Evolutionary conservation across 192 early-diverging fungal genomes (phyloP), one percentile per base, ranked within the genome.

Genomic region (Entomortierella chlamydospora): DNA sequence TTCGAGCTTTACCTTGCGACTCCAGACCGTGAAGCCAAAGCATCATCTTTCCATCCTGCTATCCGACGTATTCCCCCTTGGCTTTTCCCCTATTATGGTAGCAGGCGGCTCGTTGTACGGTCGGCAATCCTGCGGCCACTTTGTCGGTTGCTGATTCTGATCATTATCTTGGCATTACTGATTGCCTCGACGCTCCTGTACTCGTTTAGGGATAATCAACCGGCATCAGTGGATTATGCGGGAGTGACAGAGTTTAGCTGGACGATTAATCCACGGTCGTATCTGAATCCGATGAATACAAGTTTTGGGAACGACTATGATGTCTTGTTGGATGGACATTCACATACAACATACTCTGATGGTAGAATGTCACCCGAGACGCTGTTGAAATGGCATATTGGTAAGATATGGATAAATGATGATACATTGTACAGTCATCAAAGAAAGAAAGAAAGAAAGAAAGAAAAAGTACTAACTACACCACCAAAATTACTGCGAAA

Each of bases 341-440:
- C 87, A 1, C 92, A 93, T 72, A 83, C 92, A 18, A 89, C 73
- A 0, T 72, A 83, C 41, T 89, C 88, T 10, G 92, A 91, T 56
- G 92, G 92, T 0, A 62, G 76, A 23, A 87, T 93, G 79, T 81
- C 79, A 17, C 79, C 85, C 0, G 81, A 87, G 65, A 85, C 90
- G 26, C 57, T 91, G 4, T 55, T 93, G 22, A 84, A 91, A 26
- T 93, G 88, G 80, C 82, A 87, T 67, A 86, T 87, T 4, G 88
- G 88, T 90, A 79, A 67, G 81, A n/a, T 31, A 9, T 2, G 5
- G 31, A 45, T 3, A 39, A 47, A 47, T 4, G 9, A 29, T 12
- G 15, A 28, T 18, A 39, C 28, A 23, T 6, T 41, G 39, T n/a
- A n/a, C n/a, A n/a, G n/a, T n/a, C n/a, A n/a, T n/a, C n/a, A n/a